phyloP scores from a whole-genome alignment of 306 rosid species.

The Acacia crassicarpa region DNA sequence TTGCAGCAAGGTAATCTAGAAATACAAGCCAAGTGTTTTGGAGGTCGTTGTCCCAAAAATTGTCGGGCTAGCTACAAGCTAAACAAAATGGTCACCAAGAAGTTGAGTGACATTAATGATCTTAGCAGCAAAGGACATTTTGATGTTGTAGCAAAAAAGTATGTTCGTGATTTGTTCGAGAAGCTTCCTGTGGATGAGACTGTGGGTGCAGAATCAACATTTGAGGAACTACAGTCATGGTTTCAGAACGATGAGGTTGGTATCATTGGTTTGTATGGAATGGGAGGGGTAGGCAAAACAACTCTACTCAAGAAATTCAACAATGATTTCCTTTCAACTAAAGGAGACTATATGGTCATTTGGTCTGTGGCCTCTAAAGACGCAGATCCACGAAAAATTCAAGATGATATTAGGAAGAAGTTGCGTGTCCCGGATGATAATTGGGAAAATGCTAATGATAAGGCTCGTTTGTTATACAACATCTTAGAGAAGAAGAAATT shows the following conservation, averaged over 20 bases:
- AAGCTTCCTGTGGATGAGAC: background rate
- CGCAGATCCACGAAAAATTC: background rate
- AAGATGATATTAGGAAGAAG: background rate
- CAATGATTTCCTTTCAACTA: background rate
- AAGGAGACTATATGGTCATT: background rate
- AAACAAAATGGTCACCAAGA: background rate
- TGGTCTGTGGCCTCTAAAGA: conserved; percentile 5
- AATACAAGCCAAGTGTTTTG: background rate
- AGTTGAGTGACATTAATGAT: background rate
- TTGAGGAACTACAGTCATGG: background rate
- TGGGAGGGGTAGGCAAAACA: conserved; percentile 5
- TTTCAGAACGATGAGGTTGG: background rate
- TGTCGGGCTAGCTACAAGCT: background rate
- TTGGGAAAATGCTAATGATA: background rate
- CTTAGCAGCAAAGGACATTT: background rate
- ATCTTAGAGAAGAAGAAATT: background rate
- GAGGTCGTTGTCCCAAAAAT: background rate
- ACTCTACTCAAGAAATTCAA: background rate
- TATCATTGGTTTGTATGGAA: background rate
- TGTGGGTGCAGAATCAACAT: background rate
- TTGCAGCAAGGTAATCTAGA: background rate
- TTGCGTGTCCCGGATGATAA: background rate
- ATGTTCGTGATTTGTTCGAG: background rate
- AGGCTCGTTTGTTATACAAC: background rate
- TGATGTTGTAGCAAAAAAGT: background rate